Conservation (phyloP, 2,329 filamentous ascomycete species). For the Botrytis sinoallii region DNA sequence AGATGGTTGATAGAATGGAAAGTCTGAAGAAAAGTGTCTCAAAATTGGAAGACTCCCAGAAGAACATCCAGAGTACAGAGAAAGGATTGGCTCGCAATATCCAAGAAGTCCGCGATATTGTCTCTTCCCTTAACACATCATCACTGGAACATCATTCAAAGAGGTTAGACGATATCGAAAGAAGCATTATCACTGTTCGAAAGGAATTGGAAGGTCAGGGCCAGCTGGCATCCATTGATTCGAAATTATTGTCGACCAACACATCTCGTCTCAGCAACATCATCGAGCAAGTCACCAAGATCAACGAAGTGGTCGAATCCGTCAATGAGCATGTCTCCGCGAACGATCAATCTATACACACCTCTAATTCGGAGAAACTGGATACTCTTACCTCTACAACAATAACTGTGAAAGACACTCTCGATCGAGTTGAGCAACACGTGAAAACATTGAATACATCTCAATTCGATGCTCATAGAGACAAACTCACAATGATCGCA, state of each 20-base stretch:
- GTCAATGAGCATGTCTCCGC: slow-evolving; percentile 22
- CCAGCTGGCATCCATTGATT: slow-evolving; percentile 27
- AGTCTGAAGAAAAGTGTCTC: slow-evolving; percentile 21
- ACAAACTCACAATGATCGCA: slow-evolving; percentile 19
- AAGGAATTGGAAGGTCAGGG: slow-evolving; percentile 26
- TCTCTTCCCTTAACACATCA: slow-evolving; percentile 26
- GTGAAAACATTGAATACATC: slow-evolving; percentile 19
- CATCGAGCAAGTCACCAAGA: slow-evolving; percentile 23
- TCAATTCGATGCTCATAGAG: slow-evolving; percentile 17
- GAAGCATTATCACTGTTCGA: slow-evolving; percentile 23
- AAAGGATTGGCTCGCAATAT: slow-evolving; percentile 24
- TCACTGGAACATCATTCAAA: slow-evolving; percentile 21
- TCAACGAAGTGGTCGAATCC: slow-evolving; percentile 23
- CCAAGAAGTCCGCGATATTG: slow-evolving; percentile 24
- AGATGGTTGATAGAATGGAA: slow-evolving; percentile 23
- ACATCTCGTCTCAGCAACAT: slow-evolving; percentile 25
- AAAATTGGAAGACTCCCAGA: slow-evolving; percentile 24
- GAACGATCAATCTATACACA: slow-evolving; percentile 11
- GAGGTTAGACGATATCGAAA: slow-evolving; percentile 26
- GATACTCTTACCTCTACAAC: slow-evolving; percentile 23
- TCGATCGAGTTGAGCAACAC: slow-evolving; percentile 16
- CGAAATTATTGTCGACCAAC: slow-evolving; percentile 26
- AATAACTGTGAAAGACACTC: slow-evolving; percentile 21
- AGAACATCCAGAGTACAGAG: slow-evolving; percentile 21
- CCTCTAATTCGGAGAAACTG: slow-evolving; percentile 20